Evolutionary conservation across 176 grass and related monocot species (phyloP), one percentile per base, ranked within the genome.

Genomic region (Chloris gayana): DNA sequence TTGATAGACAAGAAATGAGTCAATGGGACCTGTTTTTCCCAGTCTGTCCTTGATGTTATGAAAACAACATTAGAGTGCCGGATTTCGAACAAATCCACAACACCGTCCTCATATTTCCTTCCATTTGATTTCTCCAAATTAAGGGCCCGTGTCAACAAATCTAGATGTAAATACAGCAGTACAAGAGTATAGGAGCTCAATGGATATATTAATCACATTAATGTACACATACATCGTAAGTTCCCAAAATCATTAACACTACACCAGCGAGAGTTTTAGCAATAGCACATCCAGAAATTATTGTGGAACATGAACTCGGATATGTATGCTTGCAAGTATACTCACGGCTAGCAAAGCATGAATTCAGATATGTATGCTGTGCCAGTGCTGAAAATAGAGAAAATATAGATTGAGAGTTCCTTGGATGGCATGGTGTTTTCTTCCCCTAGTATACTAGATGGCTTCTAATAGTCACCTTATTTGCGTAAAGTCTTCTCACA

Each of bases 1-100:
- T 70, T 41, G 14, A 45, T 53, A 4, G 32, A 10, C 47, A 35
- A 53, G 49, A 19, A 37, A 78, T 74, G 41, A 67, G 35, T 32
- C 15, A 38, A 49, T 14, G 7, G 35, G n/a, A 92, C 90, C 90
- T 92, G 87, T 31, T 87, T 81, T 27, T 92, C 72, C 90, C 90
- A 97, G 74, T 93, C 86, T 25, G 88, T 90, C 67, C 57, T 78
- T 25, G 73, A 15, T 46, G 93, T 97, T 51, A 97, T 89, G 41
- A 44, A 11, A 34, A 65, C 63, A 19, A 21, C 5, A 33, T 33
- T 65, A 18, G 14, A 11, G 64, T 22, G 3, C 33, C 63, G 1
- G 29, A 35, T 35, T 66, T 19, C 2, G 25, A 31, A 6, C 14
- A 6, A 31, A 29, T 63, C 27, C 47, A 51, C 0, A 15, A 72